Evolutionary conservation across 139 green algal genomes (phyloP).

Genomic region (Gonium pectorale): DNA sequence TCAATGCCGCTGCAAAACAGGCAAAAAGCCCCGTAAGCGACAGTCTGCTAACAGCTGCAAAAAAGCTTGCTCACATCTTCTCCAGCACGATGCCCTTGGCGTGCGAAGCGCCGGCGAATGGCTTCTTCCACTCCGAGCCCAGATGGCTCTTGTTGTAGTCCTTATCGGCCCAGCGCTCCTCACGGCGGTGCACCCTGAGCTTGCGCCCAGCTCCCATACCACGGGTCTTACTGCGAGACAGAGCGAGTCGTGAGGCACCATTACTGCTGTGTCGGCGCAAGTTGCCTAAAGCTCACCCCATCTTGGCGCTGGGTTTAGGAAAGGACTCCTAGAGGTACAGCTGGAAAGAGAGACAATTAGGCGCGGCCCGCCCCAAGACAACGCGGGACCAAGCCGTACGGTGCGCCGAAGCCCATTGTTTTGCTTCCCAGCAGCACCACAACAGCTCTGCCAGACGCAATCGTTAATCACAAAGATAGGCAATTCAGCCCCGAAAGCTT

Average conservation of each 20-base stretch:
- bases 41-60: not conserved
- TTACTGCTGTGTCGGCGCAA: not conserved
- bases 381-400: too few species aligned
- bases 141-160: slow-evolving; percentile 99
- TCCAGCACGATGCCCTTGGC: slow-evolving; percentile 99
- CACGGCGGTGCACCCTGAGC: slow-evolving; percentile 92
- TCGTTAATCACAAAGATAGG: too few species aligned
- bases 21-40: too few species aligned
- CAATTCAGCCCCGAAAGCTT: too few species aligned
- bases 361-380: too few species aligned
- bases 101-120: slow-evolving; percentile 98
- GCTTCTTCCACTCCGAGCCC: slow-evolving; percentile 99
- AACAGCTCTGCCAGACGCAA: too few species aligned
- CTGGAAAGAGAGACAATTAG: slow-evolving; percentile 13
- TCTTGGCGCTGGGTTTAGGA: slow-evolving; percentile 49
- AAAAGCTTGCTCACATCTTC: too few species aligned
- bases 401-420: too few species aligned
- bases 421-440: too few species aligned
- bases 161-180: slow-evolving; percentile 96
- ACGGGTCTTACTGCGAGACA: slow-evolving; percentile 92
- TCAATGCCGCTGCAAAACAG: slow-evolving; percentile 96
- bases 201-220: slow-evolving; percentile 99
- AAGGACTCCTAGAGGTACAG: slow-evolving; percentile 36
- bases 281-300: slow-evolving; percentile 48
- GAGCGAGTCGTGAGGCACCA: not conserved